Percentiles rank a stretch among this genome's conserved stretches.
phyloP scores from a whole-genome alignment of 345 rosid genomes.

The Lumnitzera littorea region DNA sequence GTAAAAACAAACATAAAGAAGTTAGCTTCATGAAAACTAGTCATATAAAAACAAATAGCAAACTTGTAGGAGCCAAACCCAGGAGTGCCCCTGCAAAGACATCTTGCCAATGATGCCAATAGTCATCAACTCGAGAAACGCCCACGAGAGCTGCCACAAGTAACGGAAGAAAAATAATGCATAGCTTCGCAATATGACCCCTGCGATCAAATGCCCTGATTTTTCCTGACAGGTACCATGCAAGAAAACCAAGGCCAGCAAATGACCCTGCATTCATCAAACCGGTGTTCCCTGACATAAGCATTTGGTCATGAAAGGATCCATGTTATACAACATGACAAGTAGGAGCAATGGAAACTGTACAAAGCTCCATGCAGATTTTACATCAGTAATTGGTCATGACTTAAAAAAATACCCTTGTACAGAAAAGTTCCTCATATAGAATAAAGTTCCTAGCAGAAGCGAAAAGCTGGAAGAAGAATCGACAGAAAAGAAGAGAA shows the following conservation, averaged over 20 bases:
- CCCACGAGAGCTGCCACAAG: conserved; percentile 77
- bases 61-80: conserved; percentile 28
- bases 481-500: too few relatives aligned
- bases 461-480: too few relatives aligned
- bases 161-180: conserved; percentile 61
- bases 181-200: conserved; percentile 92
- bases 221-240: conserved; percentile 78
- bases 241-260: conserved; percentile 74
- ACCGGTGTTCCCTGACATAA: conserved; percentile 13
- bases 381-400: too few relatives aligned
- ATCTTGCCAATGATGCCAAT: conserved; percentile 99
- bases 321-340: too few relatives aligned
- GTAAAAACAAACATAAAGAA: conserved; percentile 2
- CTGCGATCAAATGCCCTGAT: conserved; percentile 62
- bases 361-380: too few relatives aligned
- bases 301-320: background rate
- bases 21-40: conserved; percentile 1
- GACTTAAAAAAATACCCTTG: too few relatives aligned
- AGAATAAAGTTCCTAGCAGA: too few relatives aligned
- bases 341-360: too few relatives aligned
- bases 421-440: too few relatives aligned
- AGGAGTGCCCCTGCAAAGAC: conserved; percentile 81
- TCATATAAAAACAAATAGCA: background rate
- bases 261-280: conserved; percentile 69
- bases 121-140: conserved; percentile 87